phyloP scores from a whole-genome alignment of 192 early-diverging fungal species.

The Coemansia sp. region DNA sequence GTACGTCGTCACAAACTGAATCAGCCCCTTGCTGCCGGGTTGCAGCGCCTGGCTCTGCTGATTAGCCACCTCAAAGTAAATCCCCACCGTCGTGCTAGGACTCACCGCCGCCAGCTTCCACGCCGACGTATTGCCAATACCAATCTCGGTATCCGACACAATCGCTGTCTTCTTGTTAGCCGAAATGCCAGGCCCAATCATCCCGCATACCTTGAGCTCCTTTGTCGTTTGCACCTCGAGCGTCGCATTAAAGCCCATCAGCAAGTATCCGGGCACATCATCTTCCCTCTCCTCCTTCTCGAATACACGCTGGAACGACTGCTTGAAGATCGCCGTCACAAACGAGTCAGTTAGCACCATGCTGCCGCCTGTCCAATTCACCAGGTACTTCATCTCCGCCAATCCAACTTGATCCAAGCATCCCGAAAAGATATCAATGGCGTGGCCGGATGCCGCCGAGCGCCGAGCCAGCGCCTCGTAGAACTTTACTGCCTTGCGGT shows the following conservation, averaged over 20 bases:
- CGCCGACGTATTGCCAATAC: constrained; percentile 92
- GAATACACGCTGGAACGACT: constrained; percentile 95
- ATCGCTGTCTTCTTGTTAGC: constrained; percentile 86
- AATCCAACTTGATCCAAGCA: constrained; percentile 97
- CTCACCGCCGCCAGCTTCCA: constrained; percentile 95
- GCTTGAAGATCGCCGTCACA: constrained; percentile 95
- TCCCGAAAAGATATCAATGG: constrained; percentile 97
- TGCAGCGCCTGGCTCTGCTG: constrained; percentile 81
- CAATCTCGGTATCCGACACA: constrained; percentile 98
- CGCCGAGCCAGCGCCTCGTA: constrained; percentile 91
- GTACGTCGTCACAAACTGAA: constrained; percentile 96
- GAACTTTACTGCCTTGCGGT: constrained; percentile 95
- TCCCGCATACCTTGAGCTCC: constrained; percentile 94
- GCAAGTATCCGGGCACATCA: constrained; percentile 71
- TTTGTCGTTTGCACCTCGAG: constrained; percentile 96
- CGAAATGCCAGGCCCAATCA: constrained; percentile 96
- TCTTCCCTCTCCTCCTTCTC: constrained; percentile 69
- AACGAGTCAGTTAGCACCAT: constrained; percentile 98
- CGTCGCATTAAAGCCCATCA: constrained; percentile 98
- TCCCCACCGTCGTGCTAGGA: constrained; percentile 79
- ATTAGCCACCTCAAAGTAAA: constrained; percentile 98
- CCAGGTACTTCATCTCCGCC: constrained; percentile 94
- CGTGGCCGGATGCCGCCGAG: constrained; percentile 83
- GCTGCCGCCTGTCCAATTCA: constrained; percentile 86
- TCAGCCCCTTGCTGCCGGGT: constrained; percentile 83